Percentiles rank a stretch among this genome's conserved stretches.
phyloP scores from a whole-genome alignment of 176 grass and related monocot species.

The Musa itinerans region DNA sequence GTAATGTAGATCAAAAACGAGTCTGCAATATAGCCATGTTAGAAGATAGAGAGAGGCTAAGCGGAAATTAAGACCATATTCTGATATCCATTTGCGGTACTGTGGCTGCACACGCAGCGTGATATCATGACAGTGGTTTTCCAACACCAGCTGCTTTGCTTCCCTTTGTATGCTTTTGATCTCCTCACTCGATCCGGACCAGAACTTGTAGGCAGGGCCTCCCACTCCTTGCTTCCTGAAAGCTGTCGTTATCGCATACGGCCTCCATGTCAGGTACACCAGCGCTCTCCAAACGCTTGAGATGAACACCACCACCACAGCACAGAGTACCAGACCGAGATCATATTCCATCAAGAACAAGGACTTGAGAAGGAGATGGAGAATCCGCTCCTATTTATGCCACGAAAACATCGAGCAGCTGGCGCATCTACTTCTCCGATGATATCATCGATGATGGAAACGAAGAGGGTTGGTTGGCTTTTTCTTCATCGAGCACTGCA shows the following conservation, averaged over 20 bases:
- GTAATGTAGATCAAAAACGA: not conserved
- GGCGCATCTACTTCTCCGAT: too few relatives aligned
- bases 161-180: not conserved
- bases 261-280: not conserved
- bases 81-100: not conserved
- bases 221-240: conserved; percentile 4
- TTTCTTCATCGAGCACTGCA: too few relatives aligned
- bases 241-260: not conserved
- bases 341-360: too few relatives aligned
- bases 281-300: not conserved
- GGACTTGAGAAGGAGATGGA: too few relatives aligned
- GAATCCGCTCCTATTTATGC: too few relatives aligned
- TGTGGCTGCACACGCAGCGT: not conserved
- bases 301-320: not conserved
- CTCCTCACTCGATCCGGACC: not conserved
- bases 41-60: too few relatives aligned
- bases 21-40: too few relatives aligned
- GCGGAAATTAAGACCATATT: not conserved
- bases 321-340: not conserved
- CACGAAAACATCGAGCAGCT: too few relatives aligned
- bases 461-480: too few relatives aligned
- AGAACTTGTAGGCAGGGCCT: not conserved
- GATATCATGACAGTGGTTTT: not conserved
- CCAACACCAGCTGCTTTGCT: not conserved
- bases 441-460: too few relatives aligned